Base-by-base conservation (phyloP, 2,329 filamentous ascomycete genomes). In the Fusarium temperatum region DNA sequence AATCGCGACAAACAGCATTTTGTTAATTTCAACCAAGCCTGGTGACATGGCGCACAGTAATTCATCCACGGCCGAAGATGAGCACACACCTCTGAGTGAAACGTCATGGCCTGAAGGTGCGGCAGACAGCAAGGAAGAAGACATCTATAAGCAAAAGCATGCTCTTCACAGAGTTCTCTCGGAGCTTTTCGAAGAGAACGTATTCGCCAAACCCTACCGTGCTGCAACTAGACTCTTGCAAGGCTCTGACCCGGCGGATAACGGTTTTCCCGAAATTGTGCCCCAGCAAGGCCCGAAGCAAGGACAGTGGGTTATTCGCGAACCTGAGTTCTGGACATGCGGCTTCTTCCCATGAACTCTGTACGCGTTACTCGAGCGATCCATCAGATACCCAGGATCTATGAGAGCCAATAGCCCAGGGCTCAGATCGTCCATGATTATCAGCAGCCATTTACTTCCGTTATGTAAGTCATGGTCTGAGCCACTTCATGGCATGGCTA, bases 291-390 rank as follows among this genome's bases (percentile, higher is more conserved):
- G 82, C 3, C 44, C 59, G 1, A 56, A 74, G 1, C 68, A 60
- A 4, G 81, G 81, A 1, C 70, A 62, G 20, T 83, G 81, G 63
- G 53, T 72, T 14, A 55, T 78, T 28, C 75, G 80, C 2, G 78
- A 82, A 24, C 74, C 80, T 6, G 78, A 82, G 5, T 85, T 85
- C 45, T 85, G 83, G 83, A 85, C 83, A 2, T 84, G 83, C 54
- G 83, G 83, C 24, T 85, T 84, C 78, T 85, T 85, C 42, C 83
- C 83, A 0, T 83, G 81, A 0, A 80, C 70, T 1, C 42, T 85
- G 8, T 83, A 83, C 63, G 71, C 77, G 4, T 47, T 85, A 1
- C 64, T 84, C 0, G 83, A 85, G 64, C 74, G 83, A 15, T 61
- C 51, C 4, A 74, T 80, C 15, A 79, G 75, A 32, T 81, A 79